phyloP scores from a whole-genome alignment of 2,329 filamentous ascomycete genomes.

The Hymenoscyphus infarciens region DNA sequence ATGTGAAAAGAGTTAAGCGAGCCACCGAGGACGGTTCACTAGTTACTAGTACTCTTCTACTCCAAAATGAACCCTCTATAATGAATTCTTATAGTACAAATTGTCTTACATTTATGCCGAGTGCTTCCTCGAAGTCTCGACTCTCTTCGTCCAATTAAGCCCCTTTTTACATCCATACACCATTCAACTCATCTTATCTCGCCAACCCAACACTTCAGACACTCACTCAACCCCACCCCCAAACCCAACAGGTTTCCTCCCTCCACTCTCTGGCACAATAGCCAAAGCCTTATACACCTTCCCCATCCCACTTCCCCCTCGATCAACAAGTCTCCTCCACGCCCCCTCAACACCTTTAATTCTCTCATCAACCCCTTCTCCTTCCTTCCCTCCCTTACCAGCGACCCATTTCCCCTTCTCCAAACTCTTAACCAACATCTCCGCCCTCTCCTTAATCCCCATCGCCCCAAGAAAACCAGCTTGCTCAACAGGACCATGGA shows the following conservation, averaged over 20 bases:
- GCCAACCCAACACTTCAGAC: too few relatives aligned
- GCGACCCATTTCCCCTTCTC: constrained; percentile 18
- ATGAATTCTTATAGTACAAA: too few relatives aligned
- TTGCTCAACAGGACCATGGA: constrained; percentile 89
- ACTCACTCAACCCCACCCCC: constrained; percentile 57
- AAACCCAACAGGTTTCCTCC: constrained; percentile 84
- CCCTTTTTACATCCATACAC: too few relatives aligned
- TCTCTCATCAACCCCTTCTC: constrained; percentile 42
- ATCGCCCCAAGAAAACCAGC: constrained; percentile 73
- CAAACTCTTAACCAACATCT: constrained; percentile 55
- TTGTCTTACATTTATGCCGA: too few relatives aligned
- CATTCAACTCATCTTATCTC: too few relatives aligned
- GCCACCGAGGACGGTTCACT: too few relatives aligned
- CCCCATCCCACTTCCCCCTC: constrained; percentile 82
- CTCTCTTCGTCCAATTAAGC: too few relatives aligned
- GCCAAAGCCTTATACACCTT: constrained; percentile 91
- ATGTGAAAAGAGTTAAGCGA: too few relatives aligned
- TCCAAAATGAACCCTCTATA: too few relatives aligned
- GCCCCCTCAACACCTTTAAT: constrained; percentile 64
- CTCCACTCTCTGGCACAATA: constrained; percentile 77
- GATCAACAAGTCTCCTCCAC: constrained; percentile 81
- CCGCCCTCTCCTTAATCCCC: constrained; percentile 77
- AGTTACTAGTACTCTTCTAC: too few relatives aligned
- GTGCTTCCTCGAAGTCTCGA: too few relatives aligned
- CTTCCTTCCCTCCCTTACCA: constrained; percentile 8